phyloP scores from a whole-genome alignment of 345 rosid genomes.

The Camelina laxa region DNA sequence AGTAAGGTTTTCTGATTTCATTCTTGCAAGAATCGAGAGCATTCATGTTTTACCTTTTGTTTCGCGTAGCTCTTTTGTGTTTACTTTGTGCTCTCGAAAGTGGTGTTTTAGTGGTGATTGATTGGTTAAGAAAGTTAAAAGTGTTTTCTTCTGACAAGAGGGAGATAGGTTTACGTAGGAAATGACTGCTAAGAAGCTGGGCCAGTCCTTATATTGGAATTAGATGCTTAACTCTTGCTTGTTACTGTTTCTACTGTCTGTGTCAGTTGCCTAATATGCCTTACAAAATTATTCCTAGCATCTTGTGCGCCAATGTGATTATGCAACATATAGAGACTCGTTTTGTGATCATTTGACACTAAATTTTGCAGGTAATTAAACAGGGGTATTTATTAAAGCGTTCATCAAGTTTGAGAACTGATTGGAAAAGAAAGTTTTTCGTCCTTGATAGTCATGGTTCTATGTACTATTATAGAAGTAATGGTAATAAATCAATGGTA shows the following conservation, averaged over 20 bases:
- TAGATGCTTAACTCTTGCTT: not conserved
- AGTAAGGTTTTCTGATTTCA: constrained; percentile 52
- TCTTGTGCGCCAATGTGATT: constrained; percentile 8
- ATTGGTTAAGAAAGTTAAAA: constrained; percentile 11
- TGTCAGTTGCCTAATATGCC: not conserved
- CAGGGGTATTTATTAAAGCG: constrained; percentile 89
- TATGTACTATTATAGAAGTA: constrained; percentile 73
- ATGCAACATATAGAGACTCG: constrained; percentile 19
- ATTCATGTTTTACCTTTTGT: constrained; percentile 8
- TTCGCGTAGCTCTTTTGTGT: not conserved
- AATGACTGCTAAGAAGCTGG: constrained; percentile 6
- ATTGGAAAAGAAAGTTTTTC: constrained; percentile 92
- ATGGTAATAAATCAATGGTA: constrained; percentile 66
- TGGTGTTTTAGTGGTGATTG: constrained; percentile 11
- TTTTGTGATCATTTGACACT: constrained; percentile 12
- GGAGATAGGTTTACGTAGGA: constrained; percentile 14
- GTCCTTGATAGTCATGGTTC: constrained; percentile 84
- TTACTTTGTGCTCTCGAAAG: constrained; percentile 1
- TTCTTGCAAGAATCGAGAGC: constrained; percentile 10
- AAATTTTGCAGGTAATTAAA: constrained; percentile 57
- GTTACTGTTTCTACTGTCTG: not conserved
- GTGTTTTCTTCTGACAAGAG: not conserved
- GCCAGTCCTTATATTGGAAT: not conserved
- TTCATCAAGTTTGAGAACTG: constrained; percentile 71
- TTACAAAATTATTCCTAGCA: not conserved